Percentiles rank a stretch among this genome's conserved stretches.
Conservation (phyloP, 1,284 basidiomycete genomes). For the Trichosporon inkin region DNA sequence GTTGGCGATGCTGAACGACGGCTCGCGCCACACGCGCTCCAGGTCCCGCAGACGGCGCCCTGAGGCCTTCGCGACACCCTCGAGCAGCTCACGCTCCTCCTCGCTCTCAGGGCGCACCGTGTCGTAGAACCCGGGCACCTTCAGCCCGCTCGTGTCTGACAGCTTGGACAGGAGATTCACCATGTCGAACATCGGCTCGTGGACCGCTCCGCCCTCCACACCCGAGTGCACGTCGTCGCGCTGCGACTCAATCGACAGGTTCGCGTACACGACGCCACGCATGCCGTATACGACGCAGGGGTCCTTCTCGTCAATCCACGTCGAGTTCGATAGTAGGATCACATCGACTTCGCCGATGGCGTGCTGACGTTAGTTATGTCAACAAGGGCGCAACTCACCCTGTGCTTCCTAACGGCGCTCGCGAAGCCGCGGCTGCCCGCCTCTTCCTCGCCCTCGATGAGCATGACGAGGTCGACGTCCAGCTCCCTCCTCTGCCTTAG, state of each 20-base stretch:
- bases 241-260: slow-evolving; percentile 60
- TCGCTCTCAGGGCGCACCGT: slow-evolving; percentile 63
- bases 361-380: slow-evolving; percentile 52
- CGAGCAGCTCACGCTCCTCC: slow-evolving; percentile 65
- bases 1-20: slow-evolving; percentile 46
- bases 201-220: slow-evolving; percentile 80
- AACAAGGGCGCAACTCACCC: slow-evolving; percentile 55
- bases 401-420: slow-evolving; percentile 67
- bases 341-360: slow-evolving; percentile 78
- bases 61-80: slow-evolving; percentile 61
- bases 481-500: slow-evolving; percentile 69
- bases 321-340: slow-evolving; percentile 83
- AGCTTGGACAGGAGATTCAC: slow-evolving; percentile 74
- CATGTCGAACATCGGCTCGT: slow-evolving; percentile 91
- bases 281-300: slow-evolving; percentile 95
- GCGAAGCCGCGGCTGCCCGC: slow-evolving; percentile 80
- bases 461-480: slow-evolving; percentile 79
- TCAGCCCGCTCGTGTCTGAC: slow-evolving; percentile 60
- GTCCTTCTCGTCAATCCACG: slow-evolving; percentile 91
- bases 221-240: slow-evolving; percentile 55
- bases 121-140: slow-evolving; percentile 81
- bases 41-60: slow-evolving; percentile 63
- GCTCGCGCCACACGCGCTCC: slow-evolving; percentile 66
- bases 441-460: slow-evolving; percentile 96
- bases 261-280: slow-evolving; percentile 70